Base-by-base conservation (phyloP, 1,284 basidiomycete species). In the Fomitopsis betulina region DNA sequence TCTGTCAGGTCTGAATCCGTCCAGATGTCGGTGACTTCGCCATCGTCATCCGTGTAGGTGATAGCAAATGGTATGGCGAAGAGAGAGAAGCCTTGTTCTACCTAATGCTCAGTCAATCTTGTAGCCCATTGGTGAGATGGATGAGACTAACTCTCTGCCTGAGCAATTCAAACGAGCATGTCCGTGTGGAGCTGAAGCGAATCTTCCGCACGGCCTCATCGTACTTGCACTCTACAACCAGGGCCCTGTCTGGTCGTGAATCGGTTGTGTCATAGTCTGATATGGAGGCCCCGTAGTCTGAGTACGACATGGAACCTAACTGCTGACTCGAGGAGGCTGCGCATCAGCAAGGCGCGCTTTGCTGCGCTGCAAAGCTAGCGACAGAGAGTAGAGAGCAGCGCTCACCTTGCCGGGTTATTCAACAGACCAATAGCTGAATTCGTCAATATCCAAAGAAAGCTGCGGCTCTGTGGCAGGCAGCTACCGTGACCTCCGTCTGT, bases 11-110 rank as follows among this genome's bases (percentile, higher is more conserved):
- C 91, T 4, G 73, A 71, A 58, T 96, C 92, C 19, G 79, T 83
- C 0, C 77, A 75, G 60, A 96, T 90, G 61, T 79, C 76, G 51
- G 79, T 84, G 54, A 82, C 78, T 66, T 94, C 92, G 59, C 88
- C 85, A 58, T 96, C 91, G 68, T 96, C 93, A 70, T 96, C 94
- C 63, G 85, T 89, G 72, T 94, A 96, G 8, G 85, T 79, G 59
- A 96, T 86, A 5, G 76, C 78, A 68, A 89, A 95, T 7, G 82
- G 74, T 2, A 82, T 82, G 1, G 83, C 80, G 42, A 79, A 84
- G n/a, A 94, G 81, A 1, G 86, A 81, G 70, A 93, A 95, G 60
- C 86, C 88, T 69, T 93, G 86, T 65, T 91, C 90, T 38, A 95
- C 82, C 93, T 94, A 62, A 32, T 52, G 17, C 59, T 57, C 53